Conservation (phyloP, 23 red algal genomes). For the Pyropia haitanensis region DNA sequence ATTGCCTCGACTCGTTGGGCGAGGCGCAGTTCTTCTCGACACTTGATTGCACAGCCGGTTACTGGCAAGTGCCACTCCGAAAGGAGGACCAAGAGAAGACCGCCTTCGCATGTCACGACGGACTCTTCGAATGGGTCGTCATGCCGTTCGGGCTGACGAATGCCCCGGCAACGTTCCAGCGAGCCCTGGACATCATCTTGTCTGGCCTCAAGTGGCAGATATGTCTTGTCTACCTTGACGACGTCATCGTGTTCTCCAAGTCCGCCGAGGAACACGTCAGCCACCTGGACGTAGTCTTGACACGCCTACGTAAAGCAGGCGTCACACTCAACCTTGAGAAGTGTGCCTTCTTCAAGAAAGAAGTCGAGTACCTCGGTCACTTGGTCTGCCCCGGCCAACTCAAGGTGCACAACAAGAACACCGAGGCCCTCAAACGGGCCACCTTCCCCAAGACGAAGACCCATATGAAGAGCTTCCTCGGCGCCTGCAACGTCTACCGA, state of each 20-base stretch:
- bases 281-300: neutral
- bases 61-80: constrained; percentile 10
- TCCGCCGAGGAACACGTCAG: too few species aligned
- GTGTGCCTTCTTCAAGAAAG: neutral
- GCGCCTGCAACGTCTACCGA: constrained; percentile 10
- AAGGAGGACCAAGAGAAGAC: constrained; percentile 9
- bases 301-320: constrained; percentile 4
- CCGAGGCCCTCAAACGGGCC: neutral
- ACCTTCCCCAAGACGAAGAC: constrained; percentile 9
- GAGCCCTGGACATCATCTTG: constrained; percentile 15
- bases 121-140: neutral
- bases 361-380: constrained; percentile 10
- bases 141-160: constrained; percentile 27
- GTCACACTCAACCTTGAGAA: constrained; percentile 7
- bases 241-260: too few species aligned
- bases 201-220: neutral
- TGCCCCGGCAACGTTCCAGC: constrained; percentile 19
- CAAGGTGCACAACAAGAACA: neutral
- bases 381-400: neutral
- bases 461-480: constrained; percentile 5
- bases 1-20: constrained; percentile 13
- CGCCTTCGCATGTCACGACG: constrained; percentile 6
- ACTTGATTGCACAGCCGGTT: constrained; percentile 2
- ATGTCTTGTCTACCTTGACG: too few species aligned
- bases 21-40: constrained; percentile 1